Evolutionary conservation across 768 basidiomycete genomes (phyloP).

Genomic region (Agrocybe praecox): DNA sequence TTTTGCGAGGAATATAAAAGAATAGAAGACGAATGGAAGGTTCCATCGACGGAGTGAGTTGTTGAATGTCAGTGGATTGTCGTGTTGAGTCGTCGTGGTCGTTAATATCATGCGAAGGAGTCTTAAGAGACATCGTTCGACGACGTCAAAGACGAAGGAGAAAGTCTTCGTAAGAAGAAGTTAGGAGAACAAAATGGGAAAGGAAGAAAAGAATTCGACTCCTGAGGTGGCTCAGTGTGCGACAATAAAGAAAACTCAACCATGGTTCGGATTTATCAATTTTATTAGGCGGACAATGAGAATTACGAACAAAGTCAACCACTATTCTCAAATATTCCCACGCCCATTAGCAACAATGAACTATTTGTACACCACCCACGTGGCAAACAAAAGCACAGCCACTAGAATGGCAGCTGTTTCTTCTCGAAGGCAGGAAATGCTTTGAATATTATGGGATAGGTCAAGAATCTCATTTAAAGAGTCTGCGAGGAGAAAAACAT

Average conservation of each 20-base stretch:
- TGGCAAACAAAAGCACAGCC: slow-evolving; percentile 8
- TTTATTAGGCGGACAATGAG: slow-evolving; percentile 3
- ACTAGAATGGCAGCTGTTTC: no score
- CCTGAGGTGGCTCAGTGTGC: background rate
- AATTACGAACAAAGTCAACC: background rate
- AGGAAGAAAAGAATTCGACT: background rate
- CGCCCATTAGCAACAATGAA: background rate
- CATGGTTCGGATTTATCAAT: background rate
- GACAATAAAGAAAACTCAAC: background rate
- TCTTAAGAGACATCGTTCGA: slow-evolving; percentile 11
- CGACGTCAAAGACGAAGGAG: background rate
- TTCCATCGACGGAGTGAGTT: slow-evolving; percentile 8
- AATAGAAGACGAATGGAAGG: slow-evolving; percentile 71
- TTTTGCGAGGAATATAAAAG: slow-evolving; percentile 59
- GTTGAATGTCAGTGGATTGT: background rate
- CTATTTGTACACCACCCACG: background rate
- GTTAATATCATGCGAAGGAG: background rate
- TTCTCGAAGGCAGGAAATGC: no score
- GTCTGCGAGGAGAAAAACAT: no score
- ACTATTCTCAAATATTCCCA: background rate
- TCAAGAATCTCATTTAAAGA: no score
- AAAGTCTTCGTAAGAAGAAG: no score
- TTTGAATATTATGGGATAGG: no score
- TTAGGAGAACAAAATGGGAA: no score
- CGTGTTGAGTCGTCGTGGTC: slow-evolving; percentile 2